Evolutionary conservation across 2,329 filamentous ascomycete genomes (phyloP).

Genomic region (Anthostomella pinea): DNA sequence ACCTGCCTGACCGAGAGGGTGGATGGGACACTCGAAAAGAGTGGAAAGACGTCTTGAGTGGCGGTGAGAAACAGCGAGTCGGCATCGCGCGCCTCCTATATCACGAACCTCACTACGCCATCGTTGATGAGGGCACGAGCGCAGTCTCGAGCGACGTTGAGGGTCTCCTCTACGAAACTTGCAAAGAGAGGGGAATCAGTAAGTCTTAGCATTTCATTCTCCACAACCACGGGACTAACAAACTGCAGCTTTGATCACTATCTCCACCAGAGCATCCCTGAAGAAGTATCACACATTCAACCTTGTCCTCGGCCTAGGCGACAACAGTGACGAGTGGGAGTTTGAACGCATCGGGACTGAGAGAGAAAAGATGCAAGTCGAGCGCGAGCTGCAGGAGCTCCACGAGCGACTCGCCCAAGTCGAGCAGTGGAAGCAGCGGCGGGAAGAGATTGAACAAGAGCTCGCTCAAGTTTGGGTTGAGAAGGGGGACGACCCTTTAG

Average conservation of each 20-base stretch:
- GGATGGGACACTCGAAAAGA: constrained; percentile 97
- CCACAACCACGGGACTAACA: constrained; percentile 15
- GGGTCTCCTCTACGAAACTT: constrained; percentile 85
- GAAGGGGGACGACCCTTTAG: constrained; percentile 43
- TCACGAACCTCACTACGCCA: constrained; percentile 90
- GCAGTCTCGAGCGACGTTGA: constrained; percentile 95
- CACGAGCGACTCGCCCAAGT: constrained; percentile 77
- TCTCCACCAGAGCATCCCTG: constrained; percentile 88
- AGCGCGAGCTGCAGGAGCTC: constrained; percentile 84
- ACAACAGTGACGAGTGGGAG: constrained; percentile 82
- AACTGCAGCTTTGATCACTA: constrained; percentile 77
- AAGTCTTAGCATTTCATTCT: constrained; percentile 35
- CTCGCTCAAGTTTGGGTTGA: constrained; percentile 63
- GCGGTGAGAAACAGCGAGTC: constrained; percentile 96
- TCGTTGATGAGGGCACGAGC: constrained; percentile 93
- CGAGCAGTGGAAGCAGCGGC: constrained; percentile 76
- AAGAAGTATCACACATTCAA: constrained; percentile 96
- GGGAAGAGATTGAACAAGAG: constrained; percentile 79
- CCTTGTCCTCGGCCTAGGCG: constrained; percentile 77
- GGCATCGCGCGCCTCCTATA: constrained; percentile 87
- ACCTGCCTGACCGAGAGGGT: constrained; percentile 86
- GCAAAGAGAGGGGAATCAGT: constrained; percentile 93
- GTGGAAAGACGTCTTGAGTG: constrained; percentile 97
- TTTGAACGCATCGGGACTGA: constrained; percentile 92
- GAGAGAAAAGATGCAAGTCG: constrained; percentile 87